Conservation (phyloP, 441 rosid genomes). For the Aquilaria agallochum region DNA sequence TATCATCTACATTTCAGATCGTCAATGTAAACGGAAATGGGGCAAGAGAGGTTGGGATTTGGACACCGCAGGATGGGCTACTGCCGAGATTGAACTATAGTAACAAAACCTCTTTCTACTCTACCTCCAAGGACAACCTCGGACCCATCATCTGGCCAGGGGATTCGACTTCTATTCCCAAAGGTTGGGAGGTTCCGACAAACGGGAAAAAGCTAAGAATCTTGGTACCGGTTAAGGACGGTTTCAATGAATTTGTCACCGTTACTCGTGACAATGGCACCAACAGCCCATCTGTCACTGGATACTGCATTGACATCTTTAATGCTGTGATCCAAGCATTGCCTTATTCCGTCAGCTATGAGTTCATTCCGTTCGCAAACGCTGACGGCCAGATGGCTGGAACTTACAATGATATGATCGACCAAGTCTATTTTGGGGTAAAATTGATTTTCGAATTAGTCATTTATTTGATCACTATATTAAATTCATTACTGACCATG, state of each 20-base stretch:
- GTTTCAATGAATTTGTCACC: constrained; percentile 23
- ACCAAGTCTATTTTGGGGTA: constrained; percentile 20
- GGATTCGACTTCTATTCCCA: constrained; percentile 18
- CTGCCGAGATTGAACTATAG: neutral
- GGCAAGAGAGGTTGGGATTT: constrained; percentile 28
- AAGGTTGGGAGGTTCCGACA: constrained; percentile 20
- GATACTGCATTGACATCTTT: constrained; percentile 39
- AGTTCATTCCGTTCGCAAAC: constrained; percentile 27
- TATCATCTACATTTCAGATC: constrained; percentile 26
- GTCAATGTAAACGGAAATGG: constrained; percentile 26
- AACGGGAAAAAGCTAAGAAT: constrained; percentile 20
- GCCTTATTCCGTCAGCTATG: constrained; percentile 17
- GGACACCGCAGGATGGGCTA: constrained; percentile 24
- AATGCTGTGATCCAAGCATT: constrained; percentile 18
- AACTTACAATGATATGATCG: constrained; percentile 21
- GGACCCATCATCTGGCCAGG: constrained; percentile 34
- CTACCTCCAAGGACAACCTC: constrained; percentile 1
- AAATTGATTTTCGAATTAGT: neutral
- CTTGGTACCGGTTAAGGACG: constrained; percentile 23
- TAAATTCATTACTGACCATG: neutral
- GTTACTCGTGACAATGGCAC: constrained; percentile 16
- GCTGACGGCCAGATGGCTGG: constrained; percentile 12
- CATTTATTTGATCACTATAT: neutral
- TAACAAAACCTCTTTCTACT: constrained; percentile 5
- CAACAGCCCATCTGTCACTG: constrained; percentile 13